Evolutionary conservation across 176 grass and related monocot species (phyloP), one percentile per base, ranked within the genome.

Genomic region (Elaeis guineensis): DNA sequence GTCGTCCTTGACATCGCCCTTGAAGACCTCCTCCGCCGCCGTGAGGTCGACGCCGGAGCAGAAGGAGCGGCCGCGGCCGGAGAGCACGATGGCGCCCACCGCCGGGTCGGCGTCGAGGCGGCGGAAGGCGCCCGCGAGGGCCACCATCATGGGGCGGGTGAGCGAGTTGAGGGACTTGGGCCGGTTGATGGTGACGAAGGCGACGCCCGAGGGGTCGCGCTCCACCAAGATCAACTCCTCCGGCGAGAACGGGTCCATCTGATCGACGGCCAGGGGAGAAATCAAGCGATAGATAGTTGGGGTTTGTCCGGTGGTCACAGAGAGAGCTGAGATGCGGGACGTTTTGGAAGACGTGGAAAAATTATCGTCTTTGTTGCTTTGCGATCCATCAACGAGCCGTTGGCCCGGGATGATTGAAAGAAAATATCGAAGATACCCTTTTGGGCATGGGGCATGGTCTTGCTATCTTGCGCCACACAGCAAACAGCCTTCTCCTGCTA

Each of bases 11-110:
- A 96, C 92, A 59, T 96, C 83, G 17, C 78, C 86, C 80, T 96
- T 96, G 87, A 96, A 96, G 64, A 96, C 87, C 67, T 83, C 74
- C 75, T 80, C 86, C 18, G 86, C 92, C 17, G 86, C 83, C 17
- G 75, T 78, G 29, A 96, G 78, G 64, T 96, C 92, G 17, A 90
- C 87, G 57, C 92, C 92, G 51, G 92, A 82, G 80, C 92, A 96
- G 83, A 96, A 96, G 4, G 87, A 69, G 15, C 92, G 80, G 25
- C 76, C 74, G n/a, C 83, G 78, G 3, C 83, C 87, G 6, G 76
- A 69, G 53, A 96, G 78, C 23, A 96, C 82, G 24, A 96, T 72
- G 1, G 63, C 92, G 5, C 78, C 73, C 32, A 96, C 86, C 19
- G 54, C n/a, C n/a, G 72, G 78, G 55, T 85, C 87, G 39, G 72